phyloP scores from a whole-genome alignment of 129 eudicot genomes.

The Lonicera japonica region DNA sequence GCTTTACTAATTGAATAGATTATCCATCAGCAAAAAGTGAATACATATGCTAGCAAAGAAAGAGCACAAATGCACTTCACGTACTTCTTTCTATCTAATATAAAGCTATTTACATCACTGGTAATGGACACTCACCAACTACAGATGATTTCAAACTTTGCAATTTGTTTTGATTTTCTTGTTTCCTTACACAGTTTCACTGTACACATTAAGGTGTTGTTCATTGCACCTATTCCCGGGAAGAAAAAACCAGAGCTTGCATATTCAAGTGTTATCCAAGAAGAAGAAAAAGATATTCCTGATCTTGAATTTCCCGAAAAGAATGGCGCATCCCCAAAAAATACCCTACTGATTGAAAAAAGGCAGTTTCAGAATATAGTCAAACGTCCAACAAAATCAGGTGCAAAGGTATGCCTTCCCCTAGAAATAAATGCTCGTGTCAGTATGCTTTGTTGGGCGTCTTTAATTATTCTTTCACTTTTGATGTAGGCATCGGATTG shows the following conservation, averaged over 20 bases:
- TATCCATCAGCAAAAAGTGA: no score
- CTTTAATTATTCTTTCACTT: conserved; percentile 2
- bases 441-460: conserved; percentile 6
- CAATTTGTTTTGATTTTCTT: background rate
- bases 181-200: background rate
- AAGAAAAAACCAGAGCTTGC: conserved; percentile 50
- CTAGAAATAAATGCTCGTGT: background rate
- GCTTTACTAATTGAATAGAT: no score
- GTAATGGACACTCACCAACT: background rate
- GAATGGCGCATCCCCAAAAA: conserved; percentile 32
- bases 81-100: no score
- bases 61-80: no score
- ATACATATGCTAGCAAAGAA: no score
- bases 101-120: background rate
- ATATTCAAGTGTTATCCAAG: conserved; percentile 30
- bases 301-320: conserved; percentile 28
- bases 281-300: conserved; percentile 33
- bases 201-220: conserved; percentile 46
- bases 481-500: conserved; percentile 70
- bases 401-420: conserved; percentile 60
- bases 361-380: conserved; percentile 47
- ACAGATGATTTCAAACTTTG: background rate
- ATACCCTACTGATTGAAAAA: conserved; percentile 42
- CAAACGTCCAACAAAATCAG: conserved; percentile 56
- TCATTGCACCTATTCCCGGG: conserved; percentile 76